Percentiles rank a stretch among this genome's conserved stretches.
These are phyloP conservation scores for Paraconiothyrium sp. DNA, from an alignment of 2,329 filamentous ascomycete species.

Conservation along the genomic window DNA sequence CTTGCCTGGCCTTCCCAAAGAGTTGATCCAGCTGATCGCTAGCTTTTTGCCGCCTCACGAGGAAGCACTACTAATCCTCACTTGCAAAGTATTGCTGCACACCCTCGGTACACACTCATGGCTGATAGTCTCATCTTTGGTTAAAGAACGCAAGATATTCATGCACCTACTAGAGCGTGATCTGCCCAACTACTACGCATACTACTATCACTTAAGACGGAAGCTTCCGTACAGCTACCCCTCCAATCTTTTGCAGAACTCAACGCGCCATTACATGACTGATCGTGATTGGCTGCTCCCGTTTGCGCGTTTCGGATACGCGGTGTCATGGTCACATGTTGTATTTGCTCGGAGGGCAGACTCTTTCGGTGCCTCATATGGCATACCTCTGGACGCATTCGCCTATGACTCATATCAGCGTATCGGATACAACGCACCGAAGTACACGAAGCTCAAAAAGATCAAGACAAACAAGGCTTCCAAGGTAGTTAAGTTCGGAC, in stretches of 20 bases:
- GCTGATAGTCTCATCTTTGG: background rate
- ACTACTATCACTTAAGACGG: background rate
- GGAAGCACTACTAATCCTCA: background rate
- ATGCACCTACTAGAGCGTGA: conserved; percentile 9
- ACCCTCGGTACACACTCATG: background rate
- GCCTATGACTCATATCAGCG: background rate
- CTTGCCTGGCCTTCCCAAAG: background rate
- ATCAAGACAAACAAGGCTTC: background rate
- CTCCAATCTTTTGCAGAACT: conserved; percentile 1
- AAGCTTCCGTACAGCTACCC: conserved; percentile 1
- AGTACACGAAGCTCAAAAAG: background rate
- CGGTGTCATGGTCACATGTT: conserved; percentile 2
- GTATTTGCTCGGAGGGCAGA: conserved; percentile 2
- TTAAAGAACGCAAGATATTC: background rate
- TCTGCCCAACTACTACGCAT: conserved; percentile 3
- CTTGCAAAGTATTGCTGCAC: conserved; percentile 3
- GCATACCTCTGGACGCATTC: conserved; percentile 7
- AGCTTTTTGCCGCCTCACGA: background rate
- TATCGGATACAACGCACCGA: background rate
- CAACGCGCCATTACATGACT: background rate
- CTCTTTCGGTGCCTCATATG: background rate
- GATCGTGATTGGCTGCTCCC: background rate
- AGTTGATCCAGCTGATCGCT: background rate
- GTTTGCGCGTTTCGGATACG: conserved; percentile 1
- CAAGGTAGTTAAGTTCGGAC: background rate